Conservation (phyloP, 805 yeast species). For the Danielia oregonensis region DNA sequence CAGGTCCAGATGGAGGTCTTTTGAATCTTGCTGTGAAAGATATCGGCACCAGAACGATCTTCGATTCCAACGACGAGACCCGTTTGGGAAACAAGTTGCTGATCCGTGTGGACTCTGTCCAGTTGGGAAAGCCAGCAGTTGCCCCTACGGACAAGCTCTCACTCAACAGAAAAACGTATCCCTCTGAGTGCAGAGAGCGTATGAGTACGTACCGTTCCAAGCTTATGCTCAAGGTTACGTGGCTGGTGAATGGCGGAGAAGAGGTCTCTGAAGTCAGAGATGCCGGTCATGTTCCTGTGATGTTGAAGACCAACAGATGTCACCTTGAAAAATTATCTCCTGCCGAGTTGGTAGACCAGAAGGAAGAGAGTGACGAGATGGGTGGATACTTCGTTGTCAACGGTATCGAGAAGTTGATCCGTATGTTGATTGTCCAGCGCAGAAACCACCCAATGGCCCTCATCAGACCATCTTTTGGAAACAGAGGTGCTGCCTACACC, state of each 20-base stretch:
- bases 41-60: conserved; percentile 80
- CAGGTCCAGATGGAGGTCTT: conserved; percentile 81
- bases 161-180: conserved; percentile 72
- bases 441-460: conserved; percentile 98
- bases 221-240: conserved; percentile 71
- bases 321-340: conserved; percentile 85
- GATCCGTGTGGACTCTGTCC: conserved; percentile 86
- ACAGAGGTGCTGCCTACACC: conserved; percentile 89
- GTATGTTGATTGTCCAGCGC: conserved; percentile 97
- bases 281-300: conserved; percentile 86
- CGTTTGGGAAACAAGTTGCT: conserved; percentile 81
- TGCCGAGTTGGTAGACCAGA: conserved; percentile 64
- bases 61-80: conserved; percentile 68
- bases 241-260: conserved; percentile 87
- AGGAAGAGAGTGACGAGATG: conserved; percentile 91
- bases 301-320: conserved; percentile 89
- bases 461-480: conserved; percentile 88
- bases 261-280: conserved; percentile 80
- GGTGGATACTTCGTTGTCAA: conserved; percentile 96
- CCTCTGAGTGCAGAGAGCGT: conserved; percentile 84
- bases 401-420: conserved; percentile 93
- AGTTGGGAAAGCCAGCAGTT: conserved; percentile 79
- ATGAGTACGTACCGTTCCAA: conserved; percentile 78
- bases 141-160: conserved; percentile 69
- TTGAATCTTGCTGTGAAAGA: conserved; percentile 83